A percentile compares a stretch with the other conserved stretches of the same genome.
These are phyloP conservation scores for Plectosphaerella cucumerina DNA, from an alignment of 2,329 filamentous ascomycete species.

Conservation along the genomic window DNA sequence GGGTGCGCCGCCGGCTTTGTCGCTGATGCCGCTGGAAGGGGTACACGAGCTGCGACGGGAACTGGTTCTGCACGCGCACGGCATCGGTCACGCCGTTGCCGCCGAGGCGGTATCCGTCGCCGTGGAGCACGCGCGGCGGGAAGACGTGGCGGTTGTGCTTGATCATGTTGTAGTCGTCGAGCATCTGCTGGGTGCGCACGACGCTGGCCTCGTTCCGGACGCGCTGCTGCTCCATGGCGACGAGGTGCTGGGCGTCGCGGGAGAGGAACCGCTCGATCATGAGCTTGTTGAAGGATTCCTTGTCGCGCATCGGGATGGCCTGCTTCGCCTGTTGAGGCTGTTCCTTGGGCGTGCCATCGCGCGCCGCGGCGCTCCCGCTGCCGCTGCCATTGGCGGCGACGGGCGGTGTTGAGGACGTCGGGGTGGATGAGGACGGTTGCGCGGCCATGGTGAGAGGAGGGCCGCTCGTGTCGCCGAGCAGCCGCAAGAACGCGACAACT, in stretches of 20 bases:
- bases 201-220: constrained; percentile 53
- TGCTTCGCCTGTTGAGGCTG: constrained; percentile 15
- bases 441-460: constrained; percentile 36
- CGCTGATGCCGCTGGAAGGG: constrained; percentile 66
- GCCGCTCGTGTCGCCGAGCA: constrained; percentile 26
- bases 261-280: constrained; percentile 50
- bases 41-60: constrained; percentile 57
- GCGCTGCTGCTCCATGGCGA: constrained; percentile 46
- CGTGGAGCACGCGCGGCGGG: constrained; percentile 56
- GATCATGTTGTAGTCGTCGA: constrained; percentile 64
- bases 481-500: constrained; percentile 30
- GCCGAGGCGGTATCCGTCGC: constrained; percentile 79
- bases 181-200: constrained; percentile 60
- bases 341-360: constrained; percentile 11
- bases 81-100: constrained; percentile 80
- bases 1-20: constrained; percentile 71
- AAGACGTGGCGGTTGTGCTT: constrained; percentile 51
- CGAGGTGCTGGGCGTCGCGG: constrained; percentile 50
- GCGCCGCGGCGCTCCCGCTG: not conserved
- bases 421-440: constrained; percentile 29
- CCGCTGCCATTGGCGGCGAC: constrained; percentile 13
- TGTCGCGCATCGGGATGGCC: constrained; percentile 43
- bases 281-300: constrained; percentile 50
- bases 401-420: constrained; percentile 15
- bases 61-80: constrained; percentile 10